Conservation (phyloP, 2,329 filamentous ascomycete species). For the Curvularia spicifera region DNA sequence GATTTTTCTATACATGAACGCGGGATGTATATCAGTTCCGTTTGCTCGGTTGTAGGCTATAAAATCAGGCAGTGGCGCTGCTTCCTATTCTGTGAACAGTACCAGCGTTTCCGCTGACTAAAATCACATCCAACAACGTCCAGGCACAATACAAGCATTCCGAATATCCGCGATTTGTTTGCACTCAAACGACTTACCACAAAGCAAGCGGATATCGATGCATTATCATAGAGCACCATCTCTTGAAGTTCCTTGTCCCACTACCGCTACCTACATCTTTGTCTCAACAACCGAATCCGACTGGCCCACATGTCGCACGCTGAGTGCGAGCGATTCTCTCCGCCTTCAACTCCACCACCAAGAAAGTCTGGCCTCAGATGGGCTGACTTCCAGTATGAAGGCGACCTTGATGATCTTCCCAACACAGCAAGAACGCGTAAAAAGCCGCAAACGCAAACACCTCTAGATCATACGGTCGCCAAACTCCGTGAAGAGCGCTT, state of each 20-base stretch:
- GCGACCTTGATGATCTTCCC: background rate
- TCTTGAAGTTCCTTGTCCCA: background rate
- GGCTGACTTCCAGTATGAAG: background rate
- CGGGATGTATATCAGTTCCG: background rate
- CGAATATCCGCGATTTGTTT: background rate
- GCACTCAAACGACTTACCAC: background rate
- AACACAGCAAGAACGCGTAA: background rate
- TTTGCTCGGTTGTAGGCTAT: background rate
- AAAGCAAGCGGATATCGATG: background rate
- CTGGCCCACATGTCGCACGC: background rate
- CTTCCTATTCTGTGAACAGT: background rate
- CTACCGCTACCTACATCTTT: background rate
- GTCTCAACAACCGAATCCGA: background rate
- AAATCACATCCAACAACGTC: background rate
- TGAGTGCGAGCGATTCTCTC: background rate
- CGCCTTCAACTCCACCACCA: background rate
- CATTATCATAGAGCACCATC: background rate
- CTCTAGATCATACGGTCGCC: background rate
- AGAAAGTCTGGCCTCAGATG: background rate
- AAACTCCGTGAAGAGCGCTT: background rate
- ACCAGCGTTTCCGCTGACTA: background rate
- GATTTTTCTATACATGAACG: background rate
- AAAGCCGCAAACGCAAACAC: background rate
- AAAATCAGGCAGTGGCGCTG: background rate
- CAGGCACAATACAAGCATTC: background rate